These are phyloP conservation scores for Suillus discolor DNA, from an alignment of 768 basidiomycete genomes.

Conservation along the genomic window DNA sequence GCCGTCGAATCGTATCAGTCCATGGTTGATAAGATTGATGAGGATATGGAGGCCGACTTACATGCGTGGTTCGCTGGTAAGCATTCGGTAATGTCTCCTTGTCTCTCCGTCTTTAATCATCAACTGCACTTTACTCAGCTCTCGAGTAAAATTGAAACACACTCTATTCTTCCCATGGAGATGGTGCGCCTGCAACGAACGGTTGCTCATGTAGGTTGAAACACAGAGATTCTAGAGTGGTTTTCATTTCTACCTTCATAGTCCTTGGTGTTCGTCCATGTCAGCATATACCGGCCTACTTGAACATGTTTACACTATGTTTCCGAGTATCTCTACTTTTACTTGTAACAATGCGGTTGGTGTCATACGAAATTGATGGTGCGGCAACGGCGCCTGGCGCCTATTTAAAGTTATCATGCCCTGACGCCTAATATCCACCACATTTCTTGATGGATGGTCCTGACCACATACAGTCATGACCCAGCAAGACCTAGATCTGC, in stretches of 20 bases:
- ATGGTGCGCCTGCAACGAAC: neutral
- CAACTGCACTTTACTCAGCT: neutral
- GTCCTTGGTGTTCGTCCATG: neutral
- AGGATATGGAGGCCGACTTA: neutral
- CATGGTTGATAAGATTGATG: neutral
- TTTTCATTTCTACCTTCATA: neutral
- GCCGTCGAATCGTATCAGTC: neutral
- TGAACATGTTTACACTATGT: neutral
- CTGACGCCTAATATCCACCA: neutral
- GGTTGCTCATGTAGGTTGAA: neutral
- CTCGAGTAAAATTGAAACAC: neutral
- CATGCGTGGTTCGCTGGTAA: neutral
- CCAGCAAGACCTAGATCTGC: neutral
- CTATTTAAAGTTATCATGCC: neutral
- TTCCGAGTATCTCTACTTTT: neutral
- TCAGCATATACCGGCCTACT: neutral
- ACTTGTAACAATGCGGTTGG: neutral
- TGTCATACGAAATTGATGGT: neutral
- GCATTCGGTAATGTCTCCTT: neutral
- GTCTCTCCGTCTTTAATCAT: neutral
- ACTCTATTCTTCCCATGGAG: neutral
- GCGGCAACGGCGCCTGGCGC: neutral
- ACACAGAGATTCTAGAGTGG: neutral
- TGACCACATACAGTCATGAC: neutral
- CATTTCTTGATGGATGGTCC: neutral